Evolutionary conservation across 75 land plant genomes (phyloP).

Genomic region (Pseudotsuga menziesii): DNA sequence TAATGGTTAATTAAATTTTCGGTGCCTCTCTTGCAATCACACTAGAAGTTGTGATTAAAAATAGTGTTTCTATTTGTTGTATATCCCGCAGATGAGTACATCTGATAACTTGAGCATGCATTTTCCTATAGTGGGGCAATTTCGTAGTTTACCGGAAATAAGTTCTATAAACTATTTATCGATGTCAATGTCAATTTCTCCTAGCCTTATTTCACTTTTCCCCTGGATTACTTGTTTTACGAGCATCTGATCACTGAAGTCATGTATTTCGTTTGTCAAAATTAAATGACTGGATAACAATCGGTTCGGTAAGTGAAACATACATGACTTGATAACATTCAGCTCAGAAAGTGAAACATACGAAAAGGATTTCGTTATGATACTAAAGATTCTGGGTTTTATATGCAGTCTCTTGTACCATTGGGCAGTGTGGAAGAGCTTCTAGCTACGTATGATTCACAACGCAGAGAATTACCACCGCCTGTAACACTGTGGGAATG

Average conservation of each 20-base stretch:
- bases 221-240: background rate
- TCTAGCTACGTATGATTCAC: constrained; percentile 94
- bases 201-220: too few species aligned
- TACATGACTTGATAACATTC: background rate
- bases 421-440: constrained; percentile 98
- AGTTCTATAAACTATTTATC: too few species aligned
- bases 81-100: background rate
- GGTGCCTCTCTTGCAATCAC: too few species aligned
- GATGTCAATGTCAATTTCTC: too few species aligned
- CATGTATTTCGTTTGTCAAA: background rate
- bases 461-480: constrained; percentile 88
- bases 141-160: background rate
- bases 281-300: background rate
- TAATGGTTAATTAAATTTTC: background rate
- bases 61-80: background rate
- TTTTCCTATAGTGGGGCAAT: background rate
- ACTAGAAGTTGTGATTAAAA: too few species aligned
- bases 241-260: background rate
- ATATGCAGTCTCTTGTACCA: constrained; percentile 87
- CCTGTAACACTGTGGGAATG: constrained; percentile 99
- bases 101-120: background rate
- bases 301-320: too few species aligned
- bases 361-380: background rate
- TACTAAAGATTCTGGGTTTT: constrained; percentile 1
- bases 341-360: background rate